phyloP scores from a whole-genome alignment of 176 grass and related monocot genomes.

The Themeda triandra region DNA sequence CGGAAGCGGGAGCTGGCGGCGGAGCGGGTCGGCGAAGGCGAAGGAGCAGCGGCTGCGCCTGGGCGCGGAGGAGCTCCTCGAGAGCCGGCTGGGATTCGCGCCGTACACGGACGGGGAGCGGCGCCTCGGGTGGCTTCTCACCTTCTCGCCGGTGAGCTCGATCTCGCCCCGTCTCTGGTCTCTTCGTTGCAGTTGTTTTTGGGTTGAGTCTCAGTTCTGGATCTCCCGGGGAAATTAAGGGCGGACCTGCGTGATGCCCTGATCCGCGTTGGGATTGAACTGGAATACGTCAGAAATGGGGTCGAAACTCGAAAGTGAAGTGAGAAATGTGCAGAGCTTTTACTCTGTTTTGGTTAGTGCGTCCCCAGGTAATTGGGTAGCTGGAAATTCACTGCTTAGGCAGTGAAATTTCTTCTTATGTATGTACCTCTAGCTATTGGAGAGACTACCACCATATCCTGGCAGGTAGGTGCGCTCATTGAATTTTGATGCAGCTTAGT shows the following conservation, averaged over 20 bases:
- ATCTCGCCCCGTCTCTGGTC: background rate
- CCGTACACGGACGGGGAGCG: conserved; percentile 67
- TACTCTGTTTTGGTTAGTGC: background rate
- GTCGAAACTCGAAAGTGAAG: background rate
- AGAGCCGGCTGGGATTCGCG: conserved; percentile 79
- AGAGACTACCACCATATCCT: background rate
- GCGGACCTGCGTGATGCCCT: background rate
- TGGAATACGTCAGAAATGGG: conserved; percentile 11
- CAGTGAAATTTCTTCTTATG: background rate
- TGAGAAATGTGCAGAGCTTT: conserved; percentile 13
- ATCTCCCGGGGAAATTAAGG: background rate
- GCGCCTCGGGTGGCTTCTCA: conserved; percentile 92
- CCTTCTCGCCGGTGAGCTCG: conserved; percentile 67
- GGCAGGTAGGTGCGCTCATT: background rate
- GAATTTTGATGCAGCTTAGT: background rate
- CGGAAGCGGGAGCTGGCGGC: conserved; percentile 26
- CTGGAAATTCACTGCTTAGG: background rate
- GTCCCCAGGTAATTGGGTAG: background rate
- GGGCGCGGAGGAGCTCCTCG: conserved; percentile 80
- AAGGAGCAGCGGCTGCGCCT: conserved; percentile 72
- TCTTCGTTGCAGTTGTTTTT: conserved; percentile 1
- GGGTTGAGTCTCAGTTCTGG: background rate
- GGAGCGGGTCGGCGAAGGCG: conserved; percentile 23
- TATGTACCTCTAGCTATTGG: background rate
- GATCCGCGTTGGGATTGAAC: background rate